Base-by-base conservation (phyloP, 1,139 yeast genomes). In the Suhomyces chickasaworum region DNA sequence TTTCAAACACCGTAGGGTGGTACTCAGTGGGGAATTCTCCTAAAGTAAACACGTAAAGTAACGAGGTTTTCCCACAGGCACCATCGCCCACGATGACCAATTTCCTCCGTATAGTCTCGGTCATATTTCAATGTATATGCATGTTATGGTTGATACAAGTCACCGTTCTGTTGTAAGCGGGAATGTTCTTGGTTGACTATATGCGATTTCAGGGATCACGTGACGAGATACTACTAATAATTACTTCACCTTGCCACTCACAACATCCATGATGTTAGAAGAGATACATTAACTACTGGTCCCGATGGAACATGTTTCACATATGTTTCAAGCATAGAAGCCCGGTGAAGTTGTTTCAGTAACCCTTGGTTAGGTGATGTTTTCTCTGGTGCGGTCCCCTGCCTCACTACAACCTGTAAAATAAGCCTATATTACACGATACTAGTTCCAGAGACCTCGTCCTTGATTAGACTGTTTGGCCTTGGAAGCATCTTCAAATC, bases 1-100 rank as follows among this genome's bases (percentile, higher is more conserved):
- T 91, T 58, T 91, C 98, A 66, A 91, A 91, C 7, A 91, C 97
- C 0, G 98, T 91, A 3, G 98, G 98, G 54, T 88, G 95, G 65
- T 89, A 86, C 56, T 84, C 89, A 18, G 88, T 81, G 1, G 93
- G 91, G 55, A 85, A 85, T 58, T 89, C 95, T 0, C 97, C 97
- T 22, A 89, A 68, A 0, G 97, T 89, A 70, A 89, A 90, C 16
- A 90, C 97, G 59, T 90, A 88, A n/a, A 90, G 73, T 30, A 90
- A 72, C 2, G 97, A 89, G 0, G 97, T 90, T 64, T 90, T 90
- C 12, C 97, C 97, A 66, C 97, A 89, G 1, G 96, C 96, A 39
- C 97, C 97, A 65, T 90, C 97, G 27, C 97, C 97, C 13, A 90
- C 95, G 41, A 90, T 90, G 45, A 90, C 97, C 41, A 90, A 72